Percentiles rank a stretch among this genome's conserved stretches.
Evolutionary conservation across 306 rosid genomes (phyloP).

Genomic region (Vicia faba): DNA sequence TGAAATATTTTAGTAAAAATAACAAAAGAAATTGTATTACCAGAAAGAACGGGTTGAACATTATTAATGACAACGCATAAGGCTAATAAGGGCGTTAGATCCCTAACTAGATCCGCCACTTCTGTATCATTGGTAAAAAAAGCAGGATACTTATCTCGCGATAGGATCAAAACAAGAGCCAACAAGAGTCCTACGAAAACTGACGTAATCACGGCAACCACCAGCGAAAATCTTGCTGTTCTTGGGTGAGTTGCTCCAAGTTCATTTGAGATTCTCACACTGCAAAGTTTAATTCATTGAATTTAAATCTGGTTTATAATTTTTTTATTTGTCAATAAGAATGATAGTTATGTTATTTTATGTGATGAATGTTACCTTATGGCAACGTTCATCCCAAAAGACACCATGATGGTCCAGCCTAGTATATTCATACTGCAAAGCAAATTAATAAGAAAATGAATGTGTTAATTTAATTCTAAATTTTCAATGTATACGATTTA

Average conservation of each 20-base stretch:
- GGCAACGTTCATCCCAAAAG: constrained; percentile 77
- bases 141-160: constrained; percentile 46
- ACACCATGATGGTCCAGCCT: constrained; percentile 74
- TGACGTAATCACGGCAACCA: constrained; percentile 59
- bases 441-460: background rate
- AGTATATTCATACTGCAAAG: constrained; percentile 71
- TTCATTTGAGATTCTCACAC: constrained; percentile 83
- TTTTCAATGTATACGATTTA: too few relatives aligned
- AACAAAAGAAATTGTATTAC: constrained; percentile 24
- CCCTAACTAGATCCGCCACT: constrained; percentile 47
- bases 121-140: constrained; percentile 51
- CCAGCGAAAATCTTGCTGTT: constrained; percentile 63
- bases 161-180: constrained; percentile 43
- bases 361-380: constrained; percentile 50
- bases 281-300: constrained; percentile 28
- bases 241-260: constrained; percentile 78
- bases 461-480: background rate
- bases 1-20: background rate
- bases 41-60: constrained; percentile 79
- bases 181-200: constrained; percentile 38
- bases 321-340: too few relatives aligned
- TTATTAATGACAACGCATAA: constrained; percentile 60
- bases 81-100: constrained; percentile 62
- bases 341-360: background rate
- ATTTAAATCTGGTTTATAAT: background rate